Evolutionary conservation across 768 basidiomycete species (phyloP), one percentile per base, ranked within the genome.

Genomic region (Termitomyces sp.): DNA sequence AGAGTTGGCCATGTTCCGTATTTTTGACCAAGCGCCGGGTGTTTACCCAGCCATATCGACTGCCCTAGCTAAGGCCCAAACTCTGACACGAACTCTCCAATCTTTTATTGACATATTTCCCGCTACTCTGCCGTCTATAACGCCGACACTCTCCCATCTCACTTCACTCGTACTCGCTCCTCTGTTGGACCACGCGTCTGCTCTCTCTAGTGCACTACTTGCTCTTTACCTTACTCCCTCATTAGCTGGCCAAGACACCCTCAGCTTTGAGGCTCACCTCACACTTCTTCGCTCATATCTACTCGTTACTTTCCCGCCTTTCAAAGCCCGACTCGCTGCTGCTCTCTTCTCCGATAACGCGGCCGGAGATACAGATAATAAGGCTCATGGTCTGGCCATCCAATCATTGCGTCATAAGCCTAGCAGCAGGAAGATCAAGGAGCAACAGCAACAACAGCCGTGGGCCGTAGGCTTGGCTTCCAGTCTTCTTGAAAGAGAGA

Each of bases 311-410:
- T 82, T 85, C 0, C 83, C 87, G 32, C 71, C 86, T 1, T 96
- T 95, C 74, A 87, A 85, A 64, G 76, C 78, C 7, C 82, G 87
- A 5, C 79, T 96, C 13, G 74, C 80, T 16, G 72, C 72, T 2
- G 90, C 94, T 0, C 74, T 96, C 14, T 94, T 95, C 70, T 88
- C 87, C 0, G 90, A 94, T 61, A 76, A 80, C 0, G 83, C 83
- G 33, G 81, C 82, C 26, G 76, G 72, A 56, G 75, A 77, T 32
- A 64, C 71, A 5, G 74, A 75, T 45, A 60, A 65, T 7, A 70
- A 67, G 33, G 61, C 71, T 6, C 73, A 74, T 52, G 70, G 70
- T 8, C 63, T 72, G 61, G 70, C 72, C 0, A 61, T 76, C 5
- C 68, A 70, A 45, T 71, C 71, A 5, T 58, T 77, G 38, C 69